Base-by-base conservation (phyloP, 164 flowering plant species). In the Platanus orientalis region DNA sequence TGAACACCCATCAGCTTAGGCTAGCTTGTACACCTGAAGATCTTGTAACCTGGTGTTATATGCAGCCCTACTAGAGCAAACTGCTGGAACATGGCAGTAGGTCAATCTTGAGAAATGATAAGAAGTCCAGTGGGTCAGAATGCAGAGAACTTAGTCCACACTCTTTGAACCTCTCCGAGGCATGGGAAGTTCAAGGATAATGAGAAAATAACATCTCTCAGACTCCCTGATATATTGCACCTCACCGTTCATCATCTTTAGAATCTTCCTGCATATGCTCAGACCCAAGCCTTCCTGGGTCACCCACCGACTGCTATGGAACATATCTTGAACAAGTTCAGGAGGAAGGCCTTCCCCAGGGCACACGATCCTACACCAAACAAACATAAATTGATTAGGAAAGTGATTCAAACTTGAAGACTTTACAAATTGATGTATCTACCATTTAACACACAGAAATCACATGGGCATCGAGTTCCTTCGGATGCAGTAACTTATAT, bases 311-410 rank as follows among this genome's bases (percentile, higher is more conserved):
- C 81, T 79, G 73, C 78, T 78, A 45, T 83, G 87, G 64, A 90
- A 90, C 94, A 88, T 90, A 70, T 90, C 94, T 63, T 80, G 87
- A 34, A 90, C 76, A 71, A 90, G 73, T 44, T 86, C 87, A 9
- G 90, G 78, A 19, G 94, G 87, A 54, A 90, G 87, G 24, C 97
- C 94, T 39, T 88, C 90, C 51, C 94, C 94, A 19, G 92, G 86
- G 66, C 83, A 84, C 13, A 78, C 76, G 67, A 86, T 78, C 81
- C 97, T 87, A 72, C 69, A 70, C 26, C 45, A 32, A 64, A n/a
- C 26, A 58, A 16, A 63, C 19, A 11, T 25, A 6, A 25, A 23
- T 44, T 27, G 21, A 44, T 28, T 60, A 60, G 36, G 23, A 19
- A 10, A 54, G 19, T 2, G 11, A 10, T 1, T 36, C 3, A 9